Evolutionary conservation across 2,329 filamentous ascomycete genomes (phyloP).

Genomic region (Plectosphaerella cucumerina): DNA sequence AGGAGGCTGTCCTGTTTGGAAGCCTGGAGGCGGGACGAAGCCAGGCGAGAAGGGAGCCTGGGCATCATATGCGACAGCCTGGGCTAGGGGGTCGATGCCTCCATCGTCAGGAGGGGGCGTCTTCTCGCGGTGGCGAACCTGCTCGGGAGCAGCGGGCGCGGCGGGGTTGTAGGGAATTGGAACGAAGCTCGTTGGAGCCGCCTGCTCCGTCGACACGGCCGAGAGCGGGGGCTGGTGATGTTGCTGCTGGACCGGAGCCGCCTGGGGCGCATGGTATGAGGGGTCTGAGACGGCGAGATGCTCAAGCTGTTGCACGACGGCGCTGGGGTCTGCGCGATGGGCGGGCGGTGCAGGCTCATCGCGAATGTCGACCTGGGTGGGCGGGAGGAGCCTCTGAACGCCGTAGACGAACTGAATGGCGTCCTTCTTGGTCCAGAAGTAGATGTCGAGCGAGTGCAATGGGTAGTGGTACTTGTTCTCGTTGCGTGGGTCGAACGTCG

Average conservation of each 20-base stretch:
- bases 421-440: conserved; percentile 74
- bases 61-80: conserved; percentile 54
- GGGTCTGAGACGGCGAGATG: conserved; percentile 62
- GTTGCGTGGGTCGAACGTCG: conserved; percentile 66
- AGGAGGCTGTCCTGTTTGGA: conserved; percentile 35
- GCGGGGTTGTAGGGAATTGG: conserved; percentile 78
- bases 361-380: conserved; percentile 55
- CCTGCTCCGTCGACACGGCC: conserved; percentile 18
- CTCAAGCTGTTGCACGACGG: conserved; percentile 71
- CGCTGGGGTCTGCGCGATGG: conserved; percentile 50
- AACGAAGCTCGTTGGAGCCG: conserved; percentile 42
- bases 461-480: conserved; percentile 77
- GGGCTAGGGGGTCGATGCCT: conserved; percentile 52
- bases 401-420: conserved; percentile 67
- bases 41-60: conserved; percentile 48
- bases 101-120: conserved; percentile 72
- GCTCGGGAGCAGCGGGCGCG: conserved; percentile 69
- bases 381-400: conserved; percentile 60
- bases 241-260: conserved; percentile 24
- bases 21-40: conserved; percentile 41
- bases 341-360: conserved; percentile 54
- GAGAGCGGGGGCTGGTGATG: conserved; percentile 36
- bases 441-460: conserved; percentile 71
- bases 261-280: conserved; percentile 32
- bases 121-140: conserved; percentile 70